Percentiles rank a stretch among this genome's conserved stretches.
Conservation (phyloP, 257 asterid genomes). For the Fraxinus quadrangulata region DNA sequence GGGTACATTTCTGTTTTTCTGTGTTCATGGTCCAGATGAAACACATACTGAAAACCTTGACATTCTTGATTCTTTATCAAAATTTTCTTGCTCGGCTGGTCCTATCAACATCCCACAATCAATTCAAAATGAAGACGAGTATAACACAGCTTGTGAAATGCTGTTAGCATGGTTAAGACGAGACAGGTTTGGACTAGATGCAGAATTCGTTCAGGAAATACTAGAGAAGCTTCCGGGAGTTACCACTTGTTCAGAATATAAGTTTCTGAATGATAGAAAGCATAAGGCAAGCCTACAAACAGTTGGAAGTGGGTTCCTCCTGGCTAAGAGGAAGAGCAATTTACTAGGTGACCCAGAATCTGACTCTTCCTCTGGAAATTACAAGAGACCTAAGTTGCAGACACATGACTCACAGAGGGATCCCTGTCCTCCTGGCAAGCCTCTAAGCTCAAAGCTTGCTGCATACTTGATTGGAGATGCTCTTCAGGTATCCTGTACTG, state of each 20-base stretch:
- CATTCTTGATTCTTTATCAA: conserved; percentile 52
- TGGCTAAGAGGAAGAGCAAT: conserved; percentile 56
- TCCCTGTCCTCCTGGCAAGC: conserved; percentile 73
- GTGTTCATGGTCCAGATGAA: conserved; percentile 54
- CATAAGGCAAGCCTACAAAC: conserved; percentile 49
- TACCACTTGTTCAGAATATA: conserved; percentile 62
- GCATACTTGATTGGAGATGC: conserved; percentile 77
- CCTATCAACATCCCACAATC: conserved; percentile 41
- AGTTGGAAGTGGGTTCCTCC: conserved; percentile 76
- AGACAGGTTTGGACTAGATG: conserved; percentile 80
- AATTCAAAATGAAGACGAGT: conserved; percentile 53
- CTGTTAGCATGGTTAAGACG: conserved; percentile 68
- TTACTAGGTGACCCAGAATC: conserved; percentile 29
- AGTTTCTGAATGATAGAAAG: conserved; percentile 54
- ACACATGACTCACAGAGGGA: conserved; percentile 45
- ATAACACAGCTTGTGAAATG: conserved; percentile 53
- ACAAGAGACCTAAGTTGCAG: conserved; percentile 41
- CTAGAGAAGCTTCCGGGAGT: conserved; percentile 83
- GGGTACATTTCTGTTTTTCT: conserved; percentile 66
- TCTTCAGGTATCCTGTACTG: conserved; percentile 60
- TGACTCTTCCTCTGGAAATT: conserved; percentile 41
- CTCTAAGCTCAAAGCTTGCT: conserved; percentile 70
- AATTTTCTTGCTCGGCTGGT: conserved; percentile 52
- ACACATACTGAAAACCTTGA: conserved; percentile 35
- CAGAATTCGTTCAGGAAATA: conserved; percentile 86